Base-by-base conservation (phyloP, 1,139 yeast species). In the Geotrichum aggregatum region DNA sequence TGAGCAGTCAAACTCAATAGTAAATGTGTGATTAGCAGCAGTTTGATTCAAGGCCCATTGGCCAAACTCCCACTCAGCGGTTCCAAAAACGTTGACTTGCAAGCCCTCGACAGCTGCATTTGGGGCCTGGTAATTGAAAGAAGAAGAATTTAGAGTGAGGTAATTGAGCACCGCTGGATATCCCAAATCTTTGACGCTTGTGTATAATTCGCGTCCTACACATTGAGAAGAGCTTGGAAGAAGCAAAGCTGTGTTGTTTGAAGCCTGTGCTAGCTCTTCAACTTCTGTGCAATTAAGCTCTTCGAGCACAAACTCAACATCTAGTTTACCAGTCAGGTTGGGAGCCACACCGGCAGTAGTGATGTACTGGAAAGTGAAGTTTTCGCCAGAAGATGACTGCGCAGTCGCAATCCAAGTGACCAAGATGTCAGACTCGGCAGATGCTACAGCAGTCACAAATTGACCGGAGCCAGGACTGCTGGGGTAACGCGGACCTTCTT, bases 401-500 rank as follows among this genome's bases (percentile, higher is more conserved):
- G 42, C 52, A 21, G 44, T 14, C 5, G 34, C 52, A n/a, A 43
- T 33, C 49, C 46, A 49, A 16, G 49, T 30, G 11, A 44, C 38
- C 11, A 49, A 14, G 13, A 28, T 21, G 7, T 38, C 35, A 1
- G 49, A 44, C 31, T 49, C 49, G 16, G 38, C 41, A 4, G 52
- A 49, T 10, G 49, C 52, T 5, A 49, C 49, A 4, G 49, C 30
- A 11, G 46, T 44, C 3, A 49, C 46, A 13, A 31, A 24, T 14
- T 49, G 48, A 3, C 52, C 52, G 4, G 49, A 31, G 16, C 44
- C 49, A 4, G 52, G 45, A 24, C 50, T 48, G 33, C 53, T 53
- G 13, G 56, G 49, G 33, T 22, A 54, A 18, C 42, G 54, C 3
- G 56, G 53, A 1, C 56, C 57, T 8, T 16, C 14, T 26, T 48